Base-by-base conservation (phyloP, 2,329 filamentous ascomycete species). In the Ceratocystis cubensis region DNA sequence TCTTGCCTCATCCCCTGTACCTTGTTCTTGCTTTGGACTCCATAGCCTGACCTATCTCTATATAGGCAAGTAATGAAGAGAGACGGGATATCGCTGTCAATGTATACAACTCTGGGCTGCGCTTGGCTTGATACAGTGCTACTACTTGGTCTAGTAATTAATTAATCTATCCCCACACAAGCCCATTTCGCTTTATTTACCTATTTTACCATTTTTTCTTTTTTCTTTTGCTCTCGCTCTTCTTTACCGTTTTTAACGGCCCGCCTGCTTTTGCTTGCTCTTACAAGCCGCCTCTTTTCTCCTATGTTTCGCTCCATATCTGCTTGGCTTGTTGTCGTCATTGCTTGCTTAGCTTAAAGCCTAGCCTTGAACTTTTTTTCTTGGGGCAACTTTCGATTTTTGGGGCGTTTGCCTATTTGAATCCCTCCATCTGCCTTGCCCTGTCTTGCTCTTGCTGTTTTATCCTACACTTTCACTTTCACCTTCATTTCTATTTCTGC, bases 371-470 rank as follows among this genome's bases (percentile, higher is more conserved):
- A 41, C 37, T 41, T 41, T 41, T 41, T 41, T 37, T 56, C 10
- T 50, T 50, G 48, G 48, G 48, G 48, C 22, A 28, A 57, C 22
- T 57, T 57, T 57, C 1, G 37, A 41, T 41, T 41, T 41, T 41
- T 41, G 37, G 37, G 53, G 53, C 22, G 53, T 57, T 57, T 57
- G 48, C 53, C 53, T 57, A 57, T 57, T 57, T 57, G 53, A 57
- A 57, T 57, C 53, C 53, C 53, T 30, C 53, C 25, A 28, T 28
- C 53, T 64, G 56, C 62, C 37, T 56, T 61, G 59, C 70, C 69
- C 66, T 61, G 48, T n/a, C 45, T 56, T 66, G 33, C 63, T 66
- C 59, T 53, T 65, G 68, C 41, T 68, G 65, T 65, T 70, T 68
- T 59, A 65, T 65, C 61, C 50, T 62, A 53, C 53, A 65, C 65